phyloP scores from a whole-genome alignment of 805 yeast species.

The Tetrapisispora arboricola region DNA sequence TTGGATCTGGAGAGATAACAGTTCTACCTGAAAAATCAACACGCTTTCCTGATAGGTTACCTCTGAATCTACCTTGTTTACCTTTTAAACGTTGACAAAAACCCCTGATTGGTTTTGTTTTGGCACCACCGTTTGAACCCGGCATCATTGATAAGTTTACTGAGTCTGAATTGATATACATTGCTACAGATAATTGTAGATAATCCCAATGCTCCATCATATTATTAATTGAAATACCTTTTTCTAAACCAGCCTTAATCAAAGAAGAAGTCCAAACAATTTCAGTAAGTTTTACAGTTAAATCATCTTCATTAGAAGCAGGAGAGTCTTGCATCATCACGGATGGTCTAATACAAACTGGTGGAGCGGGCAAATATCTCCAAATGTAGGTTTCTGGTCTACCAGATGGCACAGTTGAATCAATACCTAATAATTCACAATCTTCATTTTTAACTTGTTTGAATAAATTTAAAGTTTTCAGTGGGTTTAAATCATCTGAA shows the following conservation, averaged over 20 bases:
- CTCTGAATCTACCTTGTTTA: slow-evolving; percentile 97
- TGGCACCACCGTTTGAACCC: slow-evolving; percentile 43
- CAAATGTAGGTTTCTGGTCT: slow-evolving; percentile 94
- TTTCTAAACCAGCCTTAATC: slow-evolving; percentile 89
- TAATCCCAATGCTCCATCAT: slow-evolving; percentile 99
- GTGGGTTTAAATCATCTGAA: slow-evolving; percentile 87
- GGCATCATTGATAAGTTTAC: slow-evolving; percentile 74
- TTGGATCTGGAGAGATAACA: slow-evolving; percentile 98
- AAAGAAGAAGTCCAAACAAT: slow-evolving; percentile 94
- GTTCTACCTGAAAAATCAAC: slow-evolving; percentile 98
- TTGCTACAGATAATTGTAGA: slow-evolving; percentile 87
- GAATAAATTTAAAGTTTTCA: slow-evolving; percentile 78
- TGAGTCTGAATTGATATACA: slow-evolving; percentile 94
- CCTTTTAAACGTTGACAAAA: slow-evolving; percentile 96
- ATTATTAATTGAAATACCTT: slow-evolving; percentile 85
- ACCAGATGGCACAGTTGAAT: slow-evolving; percentile 68
- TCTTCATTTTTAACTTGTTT: slow-evolving; percentile 78
- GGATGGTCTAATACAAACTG: slow-evolving; percentile 96
- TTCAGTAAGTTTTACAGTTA: slow-evolving; percentile 91
- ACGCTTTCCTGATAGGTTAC: slow-evolving; percentile 95
- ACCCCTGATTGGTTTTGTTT: slow-evolving; percentile 76
- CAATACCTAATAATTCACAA: slow-evolving; percentile 87
- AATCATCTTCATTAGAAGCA: slow-evolving; percentile 93
- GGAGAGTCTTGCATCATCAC: slow-evolving; percentile 83
- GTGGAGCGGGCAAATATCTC: slow-evolving; percentile 98